These are phyloP conservation scores for Erucastrum elatum DNA, from an alignment of 345 rosid species.

Conservation along the genomic window DNA sequence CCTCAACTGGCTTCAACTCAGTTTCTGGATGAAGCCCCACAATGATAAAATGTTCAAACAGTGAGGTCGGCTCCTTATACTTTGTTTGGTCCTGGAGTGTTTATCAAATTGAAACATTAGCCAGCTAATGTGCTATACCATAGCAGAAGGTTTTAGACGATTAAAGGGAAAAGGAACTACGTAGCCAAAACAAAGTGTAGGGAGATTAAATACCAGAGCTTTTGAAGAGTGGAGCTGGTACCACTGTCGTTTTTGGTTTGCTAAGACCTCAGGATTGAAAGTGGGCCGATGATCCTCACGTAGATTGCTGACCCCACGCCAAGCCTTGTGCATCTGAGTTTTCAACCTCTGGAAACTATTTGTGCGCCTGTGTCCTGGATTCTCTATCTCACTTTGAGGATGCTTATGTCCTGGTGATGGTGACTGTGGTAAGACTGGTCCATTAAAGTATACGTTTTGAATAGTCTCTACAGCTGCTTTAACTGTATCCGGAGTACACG, in stretches of 20 bases:
- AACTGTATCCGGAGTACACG: slow-evolving; percentile 11
- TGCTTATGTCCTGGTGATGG: slow-evolving; percentile 58
- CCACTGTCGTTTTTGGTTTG: slow-evolving; percentile 97
- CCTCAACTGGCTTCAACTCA: slow-evolving; percentile 74
- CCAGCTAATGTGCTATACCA: background rate
- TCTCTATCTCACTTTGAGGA: slow-evolving; percentile 57
- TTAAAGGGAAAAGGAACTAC: slow-evolving; percentile 12
- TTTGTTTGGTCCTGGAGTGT: slow-evolving; percentile 63
- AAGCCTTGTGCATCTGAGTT: slow-evolving; percentile 82
- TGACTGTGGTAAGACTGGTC: slow-evolving; percentile 38
- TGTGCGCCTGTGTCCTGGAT: slow-evolving; percentile 47
- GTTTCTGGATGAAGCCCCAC: slow-evolving; percentile 88
- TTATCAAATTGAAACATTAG: slow-evolving; percentile 23
- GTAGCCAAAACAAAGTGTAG: background rate
- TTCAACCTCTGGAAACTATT: slow-evolving; percentile 73
- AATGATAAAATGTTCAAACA: slow-evolving; percentile 86
- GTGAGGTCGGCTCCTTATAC: slow-evolving; percentile 69
- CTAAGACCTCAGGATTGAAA: slow-evolving; percentile 95
- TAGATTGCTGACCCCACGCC: slow-evolving; percentile 67
- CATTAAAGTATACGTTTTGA: slow-evolving; percentile 36
- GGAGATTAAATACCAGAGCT: slow-evolving; percentile 56
- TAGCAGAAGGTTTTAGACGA: background rate
- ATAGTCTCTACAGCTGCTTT: slow-evolving; percentile 31
- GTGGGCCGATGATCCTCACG: slow-evolving; percentile 50
- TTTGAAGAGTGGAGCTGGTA: slow-evolving; percentile 87